Evolutionary conservation across 495 filamentous ascomycete genomes (phyloP), one percentile per base, ranked within the genome.

Genomic region (Penicillium coprophilum): DNA sequence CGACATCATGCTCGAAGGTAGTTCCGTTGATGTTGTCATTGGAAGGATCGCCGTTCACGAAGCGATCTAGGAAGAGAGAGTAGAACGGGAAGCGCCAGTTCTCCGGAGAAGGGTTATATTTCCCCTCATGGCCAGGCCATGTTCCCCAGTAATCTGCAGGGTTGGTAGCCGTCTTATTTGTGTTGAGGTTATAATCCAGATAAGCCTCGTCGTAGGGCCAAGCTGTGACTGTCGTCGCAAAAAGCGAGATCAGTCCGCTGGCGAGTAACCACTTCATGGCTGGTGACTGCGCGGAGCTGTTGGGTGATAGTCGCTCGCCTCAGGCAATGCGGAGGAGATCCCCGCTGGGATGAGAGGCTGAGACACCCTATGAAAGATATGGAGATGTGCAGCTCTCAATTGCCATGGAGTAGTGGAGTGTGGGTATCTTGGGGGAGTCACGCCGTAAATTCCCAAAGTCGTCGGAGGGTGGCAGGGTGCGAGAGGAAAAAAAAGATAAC

Each of bases 21-120:
- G 85, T 88, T 4, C 77, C 84, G 62, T 90, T 90, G 15, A 77
- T 78, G 62, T 90, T 81, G 61, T 90, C 85, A 68, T 90, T 90
- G 0, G 71, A 70, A 0, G 87, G 86, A 50, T 91, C 82, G 30
- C 87, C 87, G 58, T 91, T 88, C 51, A 87, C 85, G 57, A 82
- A 89, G 27, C 86, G 76, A 64, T 91, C 87, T 9, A 89, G 61
- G 56, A 88, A 85, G 27, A 90, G 57, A 11, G 85, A 87, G 62
- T 90, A 90, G 60, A 88, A 82, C 0, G 87, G 87, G 51, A 90
- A 78, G 20, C 87, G 77, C 87, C 87, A 90, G 60, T 85, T 88
- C 1, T 66, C 55, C 0, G 87, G 87, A 2, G 87, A 89, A 0
- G 78, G 74, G 11, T 66, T 57, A 61, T 82, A 87, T 11, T 60